Evolutionary conservation across 2,329 filamentous ascomycete genomes (phyloP).

Genomic region (Fusarium liriodendri): DNA sequence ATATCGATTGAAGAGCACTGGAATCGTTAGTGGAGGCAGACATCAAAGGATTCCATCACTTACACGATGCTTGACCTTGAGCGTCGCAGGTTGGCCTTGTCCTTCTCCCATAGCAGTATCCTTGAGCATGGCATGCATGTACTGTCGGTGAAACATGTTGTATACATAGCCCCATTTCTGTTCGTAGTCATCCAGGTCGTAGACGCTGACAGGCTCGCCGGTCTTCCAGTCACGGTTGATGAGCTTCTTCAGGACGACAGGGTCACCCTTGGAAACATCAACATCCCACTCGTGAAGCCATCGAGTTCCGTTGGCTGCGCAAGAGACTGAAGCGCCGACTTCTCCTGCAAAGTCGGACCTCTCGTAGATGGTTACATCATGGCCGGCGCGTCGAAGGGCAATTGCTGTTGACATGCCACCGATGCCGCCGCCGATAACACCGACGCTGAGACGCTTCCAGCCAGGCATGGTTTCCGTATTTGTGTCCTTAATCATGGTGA

Average conservation of each 20-base stretch:
- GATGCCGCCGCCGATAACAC: constrained; percentile 60
- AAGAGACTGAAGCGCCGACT: constrained; percentile 74
- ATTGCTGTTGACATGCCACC: constrained; percentile 60
- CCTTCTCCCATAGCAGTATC: constrained; percentile 67
- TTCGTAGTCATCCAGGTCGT: constrained; percentile 73
- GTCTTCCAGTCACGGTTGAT: constrained; percentile 79
- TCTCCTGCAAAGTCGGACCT: constrained; percentile 74
- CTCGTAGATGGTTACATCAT: constrained; percentile 71
- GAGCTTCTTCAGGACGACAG: constrained; percentile 72
- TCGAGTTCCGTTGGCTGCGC: constrained; percentile 76
- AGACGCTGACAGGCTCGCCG: constrained; percentile 73
- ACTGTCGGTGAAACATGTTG: constrained; percentile 76
- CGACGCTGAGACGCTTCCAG: constrained; percentile 59
- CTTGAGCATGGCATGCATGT: constrained; percentile 76
- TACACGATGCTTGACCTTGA: constrained; percentile 68
- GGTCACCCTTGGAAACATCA: constrained; percentile 71
- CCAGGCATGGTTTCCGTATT: constrained; percentile 32
- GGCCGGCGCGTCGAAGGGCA: constrained; percentile 59
- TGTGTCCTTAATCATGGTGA: constrained; percentile 28
- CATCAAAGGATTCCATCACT: constrained; percentile 1
- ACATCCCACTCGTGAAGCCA: constrained; percentile 78
- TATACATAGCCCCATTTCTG: constrained; percentile 72
- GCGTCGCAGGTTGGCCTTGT: constrained; percentile 62
- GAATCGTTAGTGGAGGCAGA: neutral
- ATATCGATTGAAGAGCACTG: constrained; percentile 65